Evolutionary conservation across 192 early-diverging fungal genomes (phyloP).

Genomic region (Diversispora epigaea): DNA sequence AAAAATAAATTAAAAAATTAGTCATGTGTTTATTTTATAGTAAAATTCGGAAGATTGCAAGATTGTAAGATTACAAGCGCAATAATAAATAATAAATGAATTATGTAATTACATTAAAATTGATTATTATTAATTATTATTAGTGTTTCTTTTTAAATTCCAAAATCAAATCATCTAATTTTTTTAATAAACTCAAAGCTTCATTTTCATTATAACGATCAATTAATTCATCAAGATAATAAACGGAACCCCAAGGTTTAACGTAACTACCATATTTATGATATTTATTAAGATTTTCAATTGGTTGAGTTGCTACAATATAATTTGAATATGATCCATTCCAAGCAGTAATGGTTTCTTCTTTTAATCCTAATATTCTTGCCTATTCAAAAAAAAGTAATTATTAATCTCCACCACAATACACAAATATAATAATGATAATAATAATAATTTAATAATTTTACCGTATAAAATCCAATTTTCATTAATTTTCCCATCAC

Average conservation of each 20-base stretch:
- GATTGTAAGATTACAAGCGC: too few relatives aligned
- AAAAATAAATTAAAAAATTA: too few relatives aligned
- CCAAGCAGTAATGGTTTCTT: constrained; percentile 49
- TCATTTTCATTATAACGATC: constrained; percentile 27
- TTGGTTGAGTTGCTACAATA: constrained; percentile 41
- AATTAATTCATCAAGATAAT: neutral
- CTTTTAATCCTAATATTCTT: constrained; percentile 44
- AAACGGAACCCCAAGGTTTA: constrained; percentile 22
- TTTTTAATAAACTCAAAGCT: neutral
- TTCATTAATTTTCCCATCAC: neutral
- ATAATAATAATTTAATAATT: neutral
- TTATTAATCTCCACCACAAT: neutral
- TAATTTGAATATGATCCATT: constrained; percentile 51
- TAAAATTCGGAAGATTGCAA: too few relatives aligned
- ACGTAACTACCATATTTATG: constrained; percentile 39
- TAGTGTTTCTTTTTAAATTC: too few relatives aligned
- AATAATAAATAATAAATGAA: too few relatives aligned
- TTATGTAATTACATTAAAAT: too few relatives aligned
- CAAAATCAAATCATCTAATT: neutral
- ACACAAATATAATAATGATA: neutral
- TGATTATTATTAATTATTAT: too few relatives aligned
- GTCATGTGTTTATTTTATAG: too few relatives aligned
- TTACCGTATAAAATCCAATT: constrained; percentile 9
- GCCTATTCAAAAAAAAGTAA: constrained; percentile 33
- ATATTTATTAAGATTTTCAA: constrained; percentile 28